Base-by-base conservation (phyloP, 345 rosid species). In the Abelmoschus esculentus region DNA sequence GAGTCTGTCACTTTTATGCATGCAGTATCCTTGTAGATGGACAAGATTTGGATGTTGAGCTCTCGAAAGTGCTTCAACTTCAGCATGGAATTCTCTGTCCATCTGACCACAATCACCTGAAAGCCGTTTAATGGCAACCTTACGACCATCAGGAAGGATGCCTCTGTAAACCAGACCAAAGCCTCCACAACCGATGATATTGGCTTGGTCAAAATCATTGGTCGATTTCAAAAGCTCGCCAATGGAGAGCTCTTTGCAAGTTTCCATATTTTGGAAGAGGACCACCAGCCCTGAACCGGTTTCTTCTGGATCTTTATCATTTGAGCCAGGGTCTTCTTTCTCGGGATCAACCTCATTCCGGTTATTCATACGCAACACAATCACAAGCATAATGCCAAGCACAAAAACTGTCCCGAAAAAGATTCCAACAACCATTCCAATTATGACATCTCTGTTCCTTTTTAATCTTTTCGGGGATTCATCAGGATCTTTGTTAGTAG, bases 1-100 rank as follows among this genome's bases (percentile, higher is more conserved):
- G 71, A 91, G 84, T 73, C 89, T 71, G 66, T 77, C 89, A 11
- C 72, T 82, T 59, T 56, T 76, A 65, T 85, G 79, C 73, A 80
- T 78, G 81, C 97, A 87, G 73, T 85, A 91, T 2, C 97, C 97
- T 73, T 86, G 85, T 50, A 91, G 90, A 28, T 74, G 87, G 64
- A 91, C 97, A 60, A 91, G 96, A 74, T 91, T 91, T 6, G 86
- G 89, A 77, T 91, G 97, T 67, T 85, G 97, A 36, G 97, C 96
- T 76, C 89, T 83, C 6, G 96, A 91, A 42, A 91, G 90, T 62
- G 96, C 79, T 80, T 91, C 91, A 13, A 91, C 93, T 73, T 91
- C 97, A 17, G 96, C 96, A 57, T 70, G 73, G 78, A 91, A 91
- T 46, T 91, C 97, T 71, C 96, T 85, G 7, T 91, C 97, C 81